A percentile compares a stretch with the other conserved stretches of the same genome.
These are phyloP conservation scores for Aspergillus oerlinghausenensis DNA, from an alignment of 2,329 filamentous ascomycete genomes.

Conservation along the genomic window DNA sequence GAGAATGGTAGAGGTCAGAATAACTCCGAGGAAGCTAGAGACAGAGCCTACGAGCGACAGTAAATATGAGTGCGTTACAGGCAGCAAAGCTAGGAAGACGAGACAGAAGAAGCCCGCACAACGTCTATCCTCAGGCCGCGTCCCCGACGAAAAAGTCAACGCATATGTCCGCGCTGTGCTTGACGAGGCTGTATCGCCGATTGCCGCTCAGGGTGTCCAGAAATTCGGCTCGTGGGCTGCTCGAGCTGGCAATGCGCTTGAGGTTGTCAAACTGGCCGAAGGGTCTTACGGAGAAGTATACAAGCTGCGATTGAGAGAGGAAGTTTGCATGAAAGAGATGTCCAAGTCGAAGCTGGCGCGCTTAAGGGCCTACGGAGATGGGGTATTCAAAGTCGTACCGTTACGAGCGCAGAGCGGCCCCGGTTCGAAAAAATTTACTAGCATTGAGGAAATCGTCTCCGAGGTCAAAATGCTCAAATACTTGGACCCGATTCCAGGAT, in stretches of 20 bases:
- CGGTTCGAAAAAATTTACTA: slow-evolving; percentile 41
- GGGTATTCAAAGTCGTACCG: slow-evolving; percentile 48
- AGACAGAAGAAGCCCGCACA: slow-evolving; percentile 17
- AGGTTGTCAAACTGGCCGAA: slow-evolving; percentile 59
- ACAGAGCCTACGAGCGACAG: background rate
- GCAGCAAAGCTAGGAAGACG: slow-evolving; percentile 8
- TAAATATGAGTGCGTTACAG: background rate
- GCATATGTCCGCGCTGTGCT: slow-evolving; percentile 35
- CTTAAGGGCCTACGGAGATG: slow-evolving; percentile 37
- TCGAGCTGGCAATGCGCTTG: slow-evolving; percentile 34
- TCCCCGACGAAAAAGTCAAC: slow-evolving; percentile 30
- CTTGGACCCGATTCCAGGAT: slow-evolving; percentile 57
- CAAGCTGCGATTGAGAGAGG: slow-evolving; percentile 45
- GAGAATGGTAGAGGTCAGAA: slow-evolving; percentile 27
- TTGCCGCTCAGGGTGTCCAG: slow-evolving; percentile 34
- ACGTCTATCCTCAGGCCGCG: slow-evolving; percentile 29
- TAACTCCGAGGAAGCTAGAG: slow-evolving; percentile 8
- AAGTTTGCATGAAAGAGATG: slow-evolving; percentile 30
- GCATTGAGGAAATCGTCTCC: slow-evolving; percentile 47
- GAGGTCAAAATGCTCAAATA: slow-evolving; percentile 52
- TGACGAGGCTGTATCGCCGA: slow-evolving; percentile 32
- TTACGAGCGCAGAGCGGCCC: slow-evolving; percentile 38
- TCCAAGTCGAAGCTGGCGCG: slow-evolving; percentile 36
- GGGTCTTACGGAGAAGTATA: slow-evolving; percentile 65
- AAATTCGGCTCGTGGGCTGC: slow-evolving; percentile 38